Base-by-base conservation (phyloP, 768 basidiomycete species). In the Agaricus bisporus region DNA sequence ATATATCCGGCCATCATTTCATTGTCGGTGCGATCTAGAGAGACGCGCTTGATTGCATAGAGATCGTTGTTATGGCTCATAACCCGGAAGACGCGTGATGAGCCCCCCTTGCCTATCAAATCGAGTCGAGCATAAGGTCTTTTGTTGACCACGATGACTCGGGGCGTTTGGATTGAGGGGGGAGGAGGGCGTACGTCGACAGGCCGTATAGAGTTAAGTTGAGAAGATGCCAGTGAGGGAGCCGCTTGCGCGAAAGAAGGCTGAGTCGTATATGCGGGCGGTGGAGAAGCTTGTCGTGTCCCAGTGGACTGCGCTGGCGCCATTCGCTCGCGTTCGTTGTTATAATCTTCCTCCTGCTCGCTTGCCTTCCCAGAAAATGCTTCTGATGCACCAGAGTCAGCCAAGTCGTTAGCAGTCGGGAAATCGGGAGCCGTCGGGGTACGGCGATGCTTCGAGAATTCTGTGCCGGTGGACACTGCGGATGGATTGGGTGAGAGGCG, bases 71-170 rank as follows among this genome's bases (percentile, higher is more conserved):
- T 73, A 38, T 78, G 72, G 64, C 82, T 88, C 64, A 98, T 76
- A 7, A 97, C 94, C 20, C 92, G 87, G 67, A 86, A 99, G 38
- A 99, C 95, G 45, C 90, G 87, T n/a, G 94, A 97, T 8, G 93
- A 88, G 0, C 95, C 95, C 41, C 95, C 95, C 63, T 86, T 91
- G 38, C 95, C 95, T 51, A 98, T 85, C 70, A 91, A 75, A 64
- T 93, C 91, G 2, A 98, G 77, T 2, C 91, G 84, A 26, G 85
- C 85, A 58, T 98, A 98, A 0, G 78, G 68, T 61, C 83, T 87
- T 66, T 84, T 88, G 73, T 95, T 95, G 28, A 92, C 85, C 83
- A 83, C 56, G 10, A 56, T 56, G 56, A 75, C 74, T 25, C 76
- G 73, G 55, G 72, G 68, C 2, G 73, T 64, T 42, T 68, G 67